Conservation (phyloP, 306 rosid genomes). For the Vigna reflexopilosa region DNA sequence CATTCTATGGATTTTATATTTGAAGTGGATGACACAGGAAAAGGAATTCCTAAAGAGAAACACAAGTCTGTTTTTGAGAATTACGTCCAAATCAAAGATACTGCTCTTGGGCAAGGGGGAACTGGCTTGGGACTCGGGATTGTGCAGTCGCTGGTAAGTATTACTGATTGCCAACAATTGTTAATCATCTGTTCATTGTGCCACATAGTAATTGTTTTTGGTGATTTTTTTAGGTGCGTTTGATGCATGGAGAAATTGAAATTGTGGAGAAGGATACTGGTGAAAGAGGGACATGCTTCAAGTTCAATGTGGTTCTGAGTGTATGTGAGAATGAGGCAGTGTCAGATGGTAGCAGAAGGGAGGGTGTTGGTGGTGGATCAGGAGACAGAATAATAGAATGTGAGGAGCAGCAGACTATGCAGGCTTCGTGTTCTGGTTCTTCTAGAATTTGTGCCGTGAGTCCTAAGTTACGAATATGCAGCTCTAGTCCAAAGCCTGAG, state of each 20-base stretch:
- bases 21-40: conserved; percentile 91
- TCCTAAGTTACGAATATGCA: conserved; percentile 45
- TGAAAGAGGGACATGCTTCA: conserved; percentile 75
- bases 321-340: conserved; percentile 48
- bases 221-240: conserved; percentile 60
- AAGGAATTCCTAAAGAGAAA: conserved; percentile 86
- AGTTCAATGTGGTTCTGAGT: conserved; percentile 63
- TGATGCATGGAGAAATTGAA: conserved; percentile 83
- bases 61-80: conserved; percentile 67
- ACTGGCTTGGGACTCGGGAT: conserved; percentile 97
- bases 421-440: conserved; percentile 42
- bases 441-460: conserved; percentile 48
- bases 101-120: conserved; percentile 65
- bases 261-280: conserved; percentile 75
- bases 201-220: not conserved
- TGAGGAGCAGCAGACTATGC: conserved; percentile 1
- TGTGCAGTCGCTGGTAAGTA: conserved; percentile 77
- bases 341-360: conserved; percentile 35
- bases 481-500: conserved; percentile 48
- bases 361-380: conserved; percentile 41
- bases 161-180: not conserved
- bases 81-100: conserved; percentile 80
- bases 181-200: not conserved
- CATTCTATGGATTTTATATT: conserved; percentile 63
- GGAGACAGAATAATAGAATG: conserved; percentile 30